Evolutionary conservation across 2,329 filamentous ascomycete species (phyloP).

Genomic region (Fusarium cicatricum): DNA sequence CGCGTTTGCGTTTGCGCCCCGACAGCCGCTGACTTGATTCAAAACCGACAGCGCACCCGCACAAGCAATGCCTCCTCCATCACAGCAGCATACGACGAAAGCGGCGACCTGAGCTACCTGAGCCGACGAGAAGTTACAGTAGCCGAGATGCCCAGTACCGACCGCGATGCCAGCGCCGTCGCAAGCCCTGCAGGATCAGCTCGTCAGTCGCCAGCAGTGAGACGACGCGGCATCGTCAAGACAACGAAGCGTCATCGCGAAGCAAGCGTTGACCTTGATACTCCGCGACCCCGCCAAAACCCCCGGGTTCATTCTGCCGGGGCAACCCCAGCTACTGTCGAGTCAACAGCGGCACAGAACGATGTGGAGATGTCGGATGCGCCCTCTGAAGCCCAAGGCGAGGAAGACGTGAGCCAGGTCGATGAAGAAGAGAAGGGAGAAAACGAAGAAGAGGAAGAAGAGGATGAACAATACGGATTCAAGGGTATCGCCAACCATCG

Average conservation of each 20-base stretch:
- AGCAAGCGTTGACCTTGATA: too few species aligned
- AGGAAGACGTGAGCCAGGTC: not conserved
- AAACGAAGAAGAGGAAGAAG: not conserved
- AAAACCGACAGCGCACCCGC: constrained; percentile 18
- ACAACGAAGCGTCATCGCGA: not conserved
- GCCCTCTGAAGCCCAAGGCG: not conserved
- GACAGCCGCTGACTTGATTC: not conserved
- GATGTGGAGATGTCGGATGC: constrained; percentile 3
- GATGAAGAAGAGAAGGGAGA: not conserved
- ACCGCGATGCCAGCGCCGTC: too few species aligned
- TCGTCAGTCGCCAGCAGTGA: not conserved
- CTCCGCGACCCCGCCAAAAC: too few species aligned
- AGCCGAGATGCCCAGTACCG: constrained; percentile 12
- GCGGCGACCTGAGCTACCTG: constrained; percentile 6
- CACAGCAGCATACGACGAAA: constrained; percentile 10
- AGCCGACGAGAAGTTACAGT: constrained; percentile 6
- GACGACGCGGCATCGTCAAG: not conserved
- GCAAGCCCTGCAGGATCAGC: too few species aligned
- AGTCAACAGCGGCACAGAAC: not conserved
- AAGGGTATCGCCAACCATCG: constrained; percentile 40
- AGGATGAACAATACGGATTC: constrained; percentile 24
- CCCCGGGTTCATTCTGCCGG: too few species aligned
- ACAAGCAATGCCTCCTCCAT: constrained; percentile 24
- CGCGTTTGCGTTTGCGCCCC: not conserved
- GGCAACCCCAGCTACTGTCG: too few species aligned